A percentile compares a stretch with the other conserved stretches of the same genome.
Conservation (phyloP, 768 basidiomycete species). For the Tulasnella sp. region DNA sequence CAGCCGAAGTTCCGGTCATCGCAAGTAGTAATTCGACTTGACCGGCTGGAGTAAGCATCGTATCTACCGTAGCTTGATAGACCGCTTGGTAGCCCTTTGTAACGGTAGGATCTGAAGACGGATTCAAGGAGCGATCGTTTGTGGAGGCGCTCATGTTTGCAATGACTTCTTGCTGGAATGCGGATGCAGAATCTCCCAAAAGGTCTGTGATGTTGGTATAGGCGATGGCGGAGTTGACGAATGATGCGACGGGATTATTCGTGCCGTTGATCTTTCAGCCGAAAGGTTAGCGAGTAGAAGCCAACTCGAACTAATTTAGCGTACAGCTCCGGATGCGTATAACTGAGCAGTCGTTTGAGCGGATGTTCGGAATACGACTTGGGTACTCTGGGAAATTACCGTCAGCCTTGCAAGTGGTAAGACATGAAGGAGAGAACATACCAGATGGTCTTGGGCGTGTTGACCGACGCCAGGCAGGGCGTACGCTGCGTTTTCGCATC, state of each 20-base stretch:
- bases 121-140: constrained; percentile 34
- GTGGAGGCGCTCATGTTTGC: constrained; percentile 31
- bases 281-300: background rate
- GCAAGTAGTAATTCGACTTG: constrained; percentile 52
- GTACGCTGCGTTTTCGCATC: constrained; percentile 25
- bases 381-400: constrained; percentile 29
- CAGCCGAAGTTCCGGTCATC: constrained; percentile 33
- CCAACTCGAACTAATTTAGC: background rate
- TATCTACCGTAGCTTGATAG: constrained; percentile 38
- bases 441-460: constrained; percentile 50
- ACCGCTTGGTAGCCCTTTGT: constrained; percentile 50
- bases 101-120: constrained; percentile 40
- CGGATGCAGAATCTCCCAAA: constrained; percentile 32
- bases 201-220: constrained; percentile 49
- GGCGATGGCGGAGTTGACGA: constrained; percentile 56
- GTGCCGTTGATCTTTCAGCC: background rate
- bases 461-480: constrained; percentile 55
- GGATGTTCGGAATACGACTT: constrained; percentile 35
- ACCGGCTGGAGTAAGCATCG: constrained; percentile 40
- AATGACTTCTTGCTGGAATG: constrained; percentile 33
- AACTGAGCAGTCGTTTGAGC: constrained; percentile 36
- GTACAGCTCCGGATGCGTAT: constrained; percentile 26
- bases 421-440: constrained; percentile 23
- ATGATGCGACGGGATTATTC: constrained; percentile 39
- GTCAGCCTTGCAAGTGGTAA: background rate